Evolutionary conservation across 257 asterid genomes (phyloP).

Genomic region (Solanum dulcamara): DNA sequence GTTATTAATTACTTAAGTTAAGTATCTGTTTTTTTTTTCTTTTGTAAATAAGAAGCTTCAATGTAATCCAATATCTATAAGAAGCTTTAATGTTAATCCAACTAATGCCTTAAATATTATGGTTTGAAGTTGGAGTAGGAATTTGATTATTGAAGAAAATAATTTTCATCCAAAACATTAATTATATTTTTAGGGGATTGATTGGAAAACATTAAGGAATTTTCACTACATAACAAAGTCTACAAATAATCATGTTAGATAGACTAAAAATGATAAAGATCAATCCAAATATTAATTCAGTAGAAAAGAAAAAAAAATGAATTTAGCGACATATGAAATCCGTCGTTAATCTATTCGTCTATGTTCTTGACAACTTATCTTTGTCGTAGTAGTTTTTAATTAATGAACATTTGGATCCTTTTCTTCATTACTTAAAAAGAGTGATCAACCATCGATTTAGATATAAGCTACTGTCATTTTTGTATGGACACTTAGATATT

Average conservation of each 20-base stretch:
- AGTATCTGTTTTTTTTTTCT: not conserved
- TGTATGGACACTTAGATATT: not conserved
- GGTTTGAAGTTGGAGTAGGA: not conserved
- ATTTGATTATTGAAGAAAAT: not conserved
- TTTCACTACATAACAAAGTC: too few species aligned
- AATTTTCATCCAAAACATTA: not conserved
- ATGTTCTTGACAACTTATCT: not conserved
- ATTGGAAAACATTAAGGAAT: not conserved
- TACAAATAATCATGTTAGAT: too few species aligned
- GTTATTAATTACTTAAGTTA: not conserved
- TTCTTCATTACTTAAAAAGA: not conserved
- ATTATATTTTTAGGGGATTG: not conserved
- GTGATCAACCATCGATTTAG: not conserved
- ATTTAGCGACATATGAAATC: not conserved
- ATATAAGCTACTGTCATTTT: not conserved
- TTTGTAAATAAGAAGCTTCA: not conserved
- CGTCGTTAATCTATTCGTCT: not conserved
- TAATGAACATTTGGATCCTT: not conserved
- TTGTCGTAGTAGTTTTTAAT: not conserved
- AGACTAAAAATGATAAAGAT: not conserved
- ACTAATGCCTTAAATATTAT: not conserved
- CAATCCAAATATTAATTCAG: not conserved
- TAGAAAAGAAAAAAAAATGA: not conserved
- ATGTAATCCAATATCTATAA: not conserved
- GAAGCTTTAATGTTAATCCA: not conserved